Evolutionary conservation across 768 basidiomycete genomes (phyloP), one percentile per base, ranked within the genome.

Genomic region (Tulasnella sp.): DNA sequence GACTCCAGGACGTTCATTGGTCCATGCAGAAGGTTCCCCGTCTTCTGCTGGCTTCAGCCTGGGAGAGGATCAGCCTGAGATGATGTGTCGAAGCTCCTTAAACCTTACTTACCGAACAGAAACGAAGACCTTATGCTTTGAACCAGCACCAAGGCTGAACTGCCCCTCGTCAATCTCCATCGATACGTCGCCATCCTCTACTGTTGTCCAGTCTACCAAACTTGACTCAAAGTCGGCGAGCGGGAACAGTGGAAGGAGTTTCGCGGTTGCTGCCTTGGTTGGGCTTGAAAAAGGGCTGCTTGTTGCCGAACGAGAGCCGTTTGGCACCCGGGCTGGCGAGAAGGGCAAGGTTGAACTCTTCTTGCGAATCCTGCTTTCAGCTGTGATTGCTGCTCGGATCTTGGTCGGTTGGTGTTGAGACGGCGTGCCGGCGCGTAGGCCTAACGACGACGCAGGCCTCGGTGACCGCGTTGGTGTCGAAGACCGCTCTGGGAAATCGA

Each of bases 121-220:
- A 31, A 95, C 94, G 84, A 95, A 91, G 71, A 95, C 94, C 84
- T 95, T 95, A 84, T 95, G 94, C 34, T 81, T 44, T 36, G 73
- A 38, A 12, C 72, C 31, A 27, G 76, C 39, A 74, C 42, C 62
- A n/a, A 44, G 38, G 9, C 34, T 39, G 56, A 27, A 46, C 86
- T 88, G 86, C 24, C 87, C 86, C 77, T 91, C 90, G 77, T 94
- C 93, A 1, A 93, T 87, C 31, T 82, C 76, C 92, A 92, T 0
- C 85, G 92, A 14, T 91, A 93, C 10, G 79, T 83, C 82, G 12
- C 76, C 78, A 44, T 79, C 81, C 42, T 83, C 82, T 1, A 95
- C 89, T 1, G 86, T 93, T 83, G 92, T 88, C 81, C 86, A 92
- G 84, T 95, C 94, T 9, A 95, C 91, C 14, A 95, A 86, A 0